A percentile compares a stretch with the other conserved stretches of the same genome.
phyloP scores from a whole-genome alignment of 1,284 basidiomycete genomes.

The Rhodotorula mucilaginosa region DNA sequence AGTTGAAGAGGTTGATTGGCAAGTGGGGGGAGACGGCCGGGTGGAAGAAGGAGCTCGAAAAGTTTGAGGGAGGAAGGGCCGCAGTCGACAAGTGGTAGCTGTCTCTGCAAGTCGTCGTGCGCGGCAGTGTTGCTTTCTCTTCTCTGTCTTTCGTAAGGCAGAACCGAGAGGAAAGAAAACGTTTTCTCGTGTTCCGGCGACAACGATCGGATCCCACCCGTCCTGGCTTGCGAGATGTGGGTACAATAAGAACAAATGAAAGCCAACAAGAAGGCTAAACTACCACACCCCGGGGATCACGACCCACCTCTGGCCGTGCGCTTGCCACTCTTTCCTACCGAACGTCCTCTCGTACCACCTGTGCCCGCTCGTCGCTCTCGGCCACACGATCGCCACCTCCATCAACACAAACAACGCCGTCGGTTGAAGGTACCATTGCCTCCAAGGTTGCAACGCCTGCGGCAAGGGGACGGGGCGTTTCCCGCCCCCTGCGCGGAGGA shows the following conservation, averaged over 20 bases:
- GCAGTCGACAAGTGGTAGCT: conserved; percentile 56
- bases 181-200: too few relatives aligned
- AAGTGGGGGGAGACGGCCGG: conserved; percentile 74
- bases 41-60: conserved; percentile 75
- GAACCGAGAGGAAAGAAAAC: too few relatives aligned
- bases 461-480: conserved; percentile 5
- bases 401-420: conserved; percentile 26
- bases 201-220: too few relatives aligned
- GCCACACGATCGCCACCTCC: conserved; percentile 40
- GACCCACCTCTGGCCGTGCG: conserved; percentile 30
- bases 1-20: conserved; percentile 67
- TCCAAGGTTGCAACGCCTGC: conserved; percentile 13
- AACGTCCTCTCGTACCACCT: conserved; percentile 44
- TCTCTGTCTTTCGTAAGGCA: not conserved
- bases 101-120: not conserved
- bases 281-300: conserved; percentile 37
- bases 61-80: conserved; percentile 73
- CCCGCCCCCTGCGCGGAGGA: conserved; percentile 5
- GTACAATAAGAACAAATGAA: not conserved
- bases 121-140: not conserved
- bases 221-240: too few relatives aligned
- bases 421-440: conserved; percentile 21
- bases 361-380: conserved; percentile 41
- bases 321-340: conserved; percentile 30
- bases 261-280: not conserved